Conservation (phyloP, 2,329 filamentous ascomycete species). For the Neophaeococcomyces mojaviensis region DNA sequence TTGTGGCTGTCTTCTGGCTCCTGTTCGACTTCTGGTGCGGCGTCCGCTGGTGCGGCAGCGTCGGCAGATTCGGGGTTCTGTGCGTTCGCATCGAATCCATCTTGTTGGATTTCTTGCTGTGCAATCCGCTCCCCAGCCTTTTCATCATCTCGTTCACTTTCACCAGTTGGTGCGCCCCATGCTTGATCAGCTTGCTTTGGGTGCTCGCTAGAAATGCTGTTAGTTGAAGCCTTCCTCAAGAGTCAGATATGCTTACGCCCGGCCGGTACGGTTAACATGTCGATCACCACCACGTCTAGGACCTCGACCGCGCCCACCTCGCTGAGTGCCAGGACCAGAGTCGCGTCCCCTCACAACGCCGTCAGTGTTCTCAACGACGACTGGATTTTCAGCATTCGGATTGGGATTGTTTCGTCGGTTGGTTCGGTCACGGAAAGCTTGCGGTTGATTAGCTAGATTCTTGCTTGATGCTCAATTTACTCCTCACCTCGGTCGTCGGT, state of each 20-base stretch:
- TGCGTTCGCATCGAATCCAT: slow-evolving; percentile 33
- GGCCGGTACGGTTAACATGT: slow-evolving; percentile 50
- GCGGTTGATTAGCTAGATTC: not conserved
- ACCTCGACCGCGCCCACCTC: slow-evolving; percentile 53
- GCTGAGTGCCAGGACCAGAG: slow-evolving; percentile 42
- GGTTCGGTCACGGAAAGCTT: slow-evolving; percentile 78
- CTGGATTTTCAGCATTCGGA: slow-evolving; percentile 58
- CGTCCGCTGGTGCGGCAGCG: slow-evolving; percentile 22
- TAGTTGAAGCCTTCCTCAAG: slow-evolving; percentile 15
- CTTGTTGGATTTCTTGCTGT: slow-evolving; percentile 72
- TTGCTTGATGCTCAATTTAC: slow-evolving; percentile 10
- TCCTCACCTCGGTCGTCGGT: slow-evolving; percentile 84
- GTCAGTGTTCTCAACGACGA: slow-evolving; percentile 60
- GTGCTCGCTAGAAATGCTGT: slow-evolving; percentile 31
- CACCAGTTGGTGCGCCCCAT: slow-evolving; percentile 78
- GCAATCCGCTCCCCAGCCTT: slow-evolving; percentile 85
- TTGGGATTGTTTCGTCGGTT: slow-evolving; percentile 60
- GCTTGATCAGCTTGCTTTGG: slow-evolving; percentile 60
- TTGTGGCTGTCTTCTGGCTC: slow-evolving; percentile 80
- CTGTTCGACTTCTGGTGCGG: slow-evolving; percentile 26
- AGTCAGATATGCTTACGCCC: slow-evolving; percentile 43
- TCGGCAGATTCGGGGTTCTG: slow-evolving; percentile 16
- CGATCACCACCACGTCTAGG: slow-evolving; percentile 50
- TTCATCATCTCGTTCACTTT: slow-evolving; percentile 84
- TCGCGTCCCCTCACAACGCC: slow-evolving; percentile 27